These are phyloP conservation scores for Teratosphaeria nubilosa DNA, from an alignment of 2,329 filamentous ascomycete genomes.

Conservation along the genomic window DNA sequence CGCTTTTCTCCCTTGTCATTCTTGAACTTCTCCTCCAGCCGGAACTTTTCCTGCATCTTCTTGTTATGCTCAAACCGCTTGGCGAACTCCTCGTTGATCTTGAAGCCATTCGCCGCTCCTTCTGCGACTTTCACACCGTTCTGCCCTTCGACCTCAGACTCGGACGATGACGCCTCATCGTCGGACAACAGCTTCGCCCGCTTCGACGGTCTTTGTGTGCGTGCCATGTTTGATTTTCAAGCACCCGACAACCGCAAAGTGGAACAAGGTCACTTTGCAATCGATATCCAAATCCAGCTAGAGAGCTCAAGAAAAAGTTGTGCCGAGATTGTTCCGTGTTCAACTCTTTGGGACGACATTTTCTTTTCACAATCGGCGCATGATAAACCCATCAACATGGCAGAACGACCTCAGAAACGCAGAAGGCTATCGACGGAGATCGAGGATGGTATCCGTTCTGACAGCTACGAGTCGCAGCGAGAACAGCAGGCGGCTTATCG, in stretches of 20 bases:
- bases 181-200: constrained; percentile 24
- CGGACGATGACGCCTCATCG: constrained; percentile 7
- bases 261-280: too few species aligned
- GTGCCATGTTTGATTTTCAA: constrained; percentile 1
- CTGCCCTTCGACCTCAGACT: constrained; percentile 6
- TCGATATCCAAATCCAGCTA: too few species aligned
- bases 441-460: background rate
- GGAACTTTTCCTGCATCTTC: constrained; percentile 78
- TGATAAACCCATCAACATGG: background rate
- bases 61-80: constrained; percentile 92
- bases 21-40: constrained; percentile 77
- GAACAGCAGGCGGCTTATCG: background rate
- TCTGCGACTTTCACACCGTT: constrained; percentile 14
- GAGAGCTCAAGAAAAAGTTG: background rate
- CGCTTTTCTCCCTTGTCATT: constrained; percentile 25
- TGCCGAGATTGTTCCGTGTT: background rate
- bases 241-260: background rate
- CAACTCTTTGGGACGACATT: background rate
- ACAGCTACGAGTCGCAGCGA: background rate
- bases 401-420: constrained; percentile 3
- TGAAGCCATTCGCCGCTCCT: constrained; percentile 37
- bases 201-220: constrained; percentile 16
- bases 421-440: background rate
- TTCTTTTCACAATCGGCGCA: background rate
- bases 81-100: constrained; percentile 85